Evolutionary conservation across 1,284 basidiomycete species (phyloP).

Genomic region (Porogramme epimiltina): DNA sequence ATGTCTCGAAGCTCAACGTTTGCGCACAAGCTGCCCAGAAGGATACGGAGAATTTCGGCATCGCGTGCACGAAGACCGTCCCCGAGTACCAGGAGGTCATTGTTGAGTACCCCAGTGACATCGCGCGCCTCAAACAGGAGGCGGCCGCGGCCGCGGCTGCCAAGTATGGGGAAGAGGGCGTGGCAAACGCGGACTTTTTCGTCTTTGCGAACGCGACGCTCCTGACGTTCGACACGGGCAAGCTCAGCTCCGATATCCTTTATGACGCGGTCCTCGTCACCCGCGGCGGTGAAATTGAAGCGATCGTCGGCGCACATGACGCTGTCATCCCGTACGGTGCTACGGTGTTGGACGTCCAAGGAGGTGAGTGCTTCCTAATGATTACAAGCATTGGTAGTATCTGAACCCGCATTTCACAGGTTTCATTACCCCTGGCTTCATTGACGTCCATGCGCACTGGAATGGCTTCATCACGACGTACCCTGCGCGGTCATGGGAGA

Average conservation of each 20-base stretch:
- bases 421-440: slow-evolving; percentile 68
- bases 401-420: slow-evolving; percentile 37
- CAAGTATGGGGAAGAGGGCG: slow-evolving; percentile 19
- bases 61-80: slow-evolving; percentile 55
- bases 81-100: slow-evolving; percentile 57
- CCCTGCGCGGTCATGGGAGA: slow-evolving; percentile 71
- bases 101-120: slow-evolving; percentile 61
- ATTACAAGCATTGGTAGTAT: background rate
- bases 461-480: slow-evolving; percentile 48
- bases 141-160: slow-evolving; percentile 33
- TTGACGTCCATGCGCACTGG: slow-evolving; percentile 79
- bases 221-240: slow-evolving; percentile 61
- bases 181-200: slow-evolving; percentile 44
- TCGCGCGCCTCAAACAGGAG: slow-evolving; percentile 56
- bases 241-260: slow-evolving; percentile 47
- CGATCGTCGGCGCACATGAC: slow-evolving; percentile 43
- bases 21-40: slow-evolving; percentile 49
- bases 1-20: slow-evolving; percentile 49
- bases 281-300: slow-evolving; percentile 56
- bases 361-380: too few relatives aligned
- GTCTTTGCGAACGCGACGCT: slow-evolving; percentile 68
- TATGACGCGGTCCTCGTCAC: slow-evolving; percentile 50
- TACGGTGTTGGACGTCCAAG: slow-evolving; percentile 56
- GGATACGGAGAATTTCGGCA: slow-evolving; percentile 57
- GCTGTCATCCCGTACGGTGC: slow-evolving; percentile 45